phyloP scores from a whole-genome alignment of 768 basidiomycete species.

The Boletus reticulatus region DNA sequence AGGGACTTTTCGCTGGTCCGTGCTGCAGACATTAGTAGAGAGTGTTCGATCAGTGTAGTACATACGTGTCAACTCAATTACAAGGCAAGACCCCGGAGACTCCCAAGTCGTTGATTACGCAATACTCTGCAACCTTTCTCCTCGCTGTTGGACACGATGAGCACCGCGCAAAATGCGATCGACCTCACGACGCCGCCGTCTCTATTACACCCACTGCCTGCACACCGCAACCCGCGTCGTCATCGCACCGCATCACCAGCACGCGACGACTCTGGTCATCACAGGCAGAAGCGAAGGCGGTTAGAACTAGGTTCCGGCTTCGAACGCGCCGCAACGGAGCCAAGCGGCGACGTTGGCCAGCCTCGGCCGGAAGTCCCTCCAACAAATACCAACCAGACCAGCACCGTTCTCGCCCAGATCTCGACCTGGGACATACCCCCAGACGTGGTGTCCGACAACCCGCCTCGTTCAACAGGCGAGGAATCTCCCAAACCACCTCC shows the following conservation, averaged over 20 bases:
- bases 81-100: conserved; percentile 16
- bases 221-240: neutral
- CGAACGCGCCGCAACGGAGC: neutral
- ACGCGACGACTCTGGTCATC: conserved; percentile 2
- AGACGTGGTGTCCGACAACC: neutral
- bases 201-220: neutral
- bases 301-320: conserved; percentile 1
- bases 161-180: conserved; percentile 2
- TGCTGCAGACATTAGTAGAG: conserved; percentile 10
- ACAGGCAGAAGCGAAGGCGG: conserved; percentile 15
- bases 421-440: conserved; percentile 24
- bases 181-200: conserved; percentile 9
- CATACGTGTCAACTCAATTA: too few relatives aligned
- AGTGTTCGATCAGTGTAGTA: too few relatives aligned
- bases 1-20: conserved; percentile 31
- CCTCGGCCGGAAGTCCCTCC: neutral
- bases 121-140: conserved; percentile 8
- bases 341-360: neutral
- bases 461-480: neutral
- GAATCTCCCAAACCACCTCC: neutral
- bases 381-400: neutral
- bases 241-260: conserved; percentile 5
- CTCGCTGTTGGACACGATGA: conserved; percentile 23
- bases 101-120: conserved; percentile 11
- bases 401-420: conserved; percentile 4